Percentiles rank a stretch among this genome's conserved stretches.
phyloP scores from a whole-genome alignment of 345 rosid species.

The Eucalyptus erythrocorys region DNA sequence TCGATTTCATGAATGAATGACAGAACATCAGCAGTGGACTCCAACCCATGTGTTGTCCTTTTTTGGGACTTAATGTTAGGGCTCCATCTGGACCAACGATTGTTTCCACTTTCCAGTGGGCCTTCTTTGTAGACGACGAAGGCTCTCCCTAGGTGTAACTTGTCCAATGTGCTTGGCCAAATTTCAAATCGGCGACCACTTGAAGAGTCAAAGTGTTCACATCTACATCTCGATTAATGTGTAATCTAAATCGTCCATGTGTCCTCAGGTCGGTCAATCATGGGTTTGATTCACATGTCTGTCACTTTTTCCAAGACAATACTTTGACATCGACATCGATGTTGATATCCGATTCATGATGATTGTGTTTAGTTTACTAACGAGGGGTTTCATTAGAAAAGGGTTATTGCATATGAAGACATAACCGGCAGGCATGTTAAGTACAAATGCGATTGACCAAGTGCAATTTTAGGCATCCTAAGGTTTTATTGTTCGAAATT shows the following conservation, averaged over 20 bases:
- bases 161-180: not conserved
- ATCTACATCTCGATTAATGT: not conserved
- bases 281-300: not conserved
- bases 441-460: not conserved
- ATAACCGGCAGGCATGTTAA: not conserved
- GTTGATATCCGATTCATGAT: not conserved
- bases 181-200: not conserved
- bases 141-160: not conserved
- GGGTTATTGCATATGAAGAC: not conserved
- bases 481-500: not conserved
- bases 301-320: not conserved
- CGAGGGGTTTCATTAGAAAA: not conserved
- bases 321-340: not conserved
- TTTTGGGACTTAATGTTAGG: not conserved
- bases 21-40: not conserved
- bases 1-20: not conserved
- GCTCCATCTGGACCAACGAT: not conserved
- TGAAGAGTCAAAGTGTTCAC: not conserved
- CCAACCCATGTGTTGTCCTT: not conserved
- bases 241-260: not conserved
- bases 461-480: not conserved
- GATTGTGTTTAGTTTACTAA: not conserved
- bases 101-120: not conserved
- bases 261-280: not conserved
- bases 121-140: not conserved